These are phyloP conservation scores for Arthroderma sp. DNA, from an alignment of 2,329 filamentous ascomycete species.

Conservation along the genomic window DNA sequence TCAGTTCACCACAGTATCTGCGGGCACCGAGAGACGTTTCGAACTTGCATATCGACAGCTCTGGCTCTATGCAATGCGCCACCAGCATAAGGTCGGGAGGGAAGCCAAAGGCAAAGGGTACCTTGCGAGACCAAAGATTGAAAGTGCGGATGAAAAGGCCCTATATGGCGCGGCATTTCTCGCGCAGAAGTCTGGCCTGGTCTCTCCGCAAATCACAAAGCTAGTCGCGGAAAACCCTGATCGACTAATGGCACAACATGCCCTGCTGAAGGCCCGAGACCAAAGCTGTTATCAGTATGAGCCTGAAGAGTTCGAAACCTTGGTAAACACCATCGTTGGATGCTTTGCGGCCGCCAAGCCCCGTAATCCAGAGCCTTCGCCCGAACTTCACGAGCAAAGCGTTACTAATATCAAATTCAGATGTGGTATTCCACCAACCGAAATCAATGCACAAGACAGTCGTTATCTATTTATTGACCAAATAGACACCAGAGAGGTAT, in stretches of 20 bases:
- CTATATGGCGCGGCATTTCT: constrained; percentile 10
- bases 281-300: constrained; percentile 11
- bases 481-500: not conserved
- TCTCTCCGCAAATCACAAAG: constrained; percentile 9
- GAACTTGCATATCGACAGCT: constrained; percentile 17
- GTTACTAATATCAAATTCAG: not conserved
- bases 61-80: constrained; percentile 20
- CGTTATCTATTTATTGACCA: not conserved
- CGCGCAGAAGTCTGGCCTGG: constrained; percentile 12
- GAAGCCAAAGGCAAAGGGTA: not conserved
- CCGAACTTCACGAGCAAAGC: not conserved
- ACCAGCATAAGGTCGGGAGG: constrained; percentile 11
- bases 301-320: constrained; percentile 6
- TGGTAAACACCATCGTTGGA: constrained; percentile 6
- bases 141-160: constrained; percentile 10
- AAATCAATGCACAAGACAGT: not conserved
- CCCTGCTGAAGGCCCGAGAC: constrained; percentile 14
- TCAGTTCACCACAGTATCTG: not conserved
- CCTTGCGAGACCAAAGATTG: constrained; percentile 5
- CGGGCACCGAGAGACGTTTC: too few species aligned
- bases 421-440: not conserved
- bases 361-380: not conserved
- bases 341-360: constrained; percentile 11
- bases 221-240: constrained; percentile 12
- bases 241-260: constrained; percentile 11